Evolutionary conservation across 139 green algal genomes (phyloP).

Genomic region (Closterium sp.): DNA sequence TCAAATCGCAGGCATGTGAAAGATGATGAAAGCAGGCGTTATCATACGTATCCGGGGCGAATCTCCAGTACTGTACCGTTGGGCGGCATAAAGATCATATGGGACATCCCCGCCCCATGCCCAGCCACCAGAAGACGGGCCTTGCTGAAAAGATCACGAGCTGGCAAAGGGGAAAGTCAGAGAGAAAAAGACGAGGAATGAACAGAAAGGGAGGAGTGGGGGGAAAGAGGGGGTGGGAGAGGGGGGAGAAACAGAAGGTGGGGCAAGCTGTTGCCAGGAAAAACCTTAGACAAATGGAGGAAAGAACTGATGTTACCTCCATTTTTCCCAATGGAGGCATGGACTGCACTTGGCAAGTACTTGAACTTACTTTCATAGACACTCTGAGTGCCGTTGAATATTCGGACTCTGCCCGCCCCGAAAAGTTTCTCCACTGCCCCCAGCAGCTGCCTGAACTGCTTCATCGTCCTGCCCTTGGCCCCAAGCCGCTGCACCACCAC

Average conservation of each 20-base stretch:
- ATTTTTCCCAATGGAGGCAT: too few relatives aligned
- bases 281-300: too few relatives aligned
- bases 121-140: background rate
- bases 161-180: background rate
- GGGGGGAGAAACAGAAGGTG: too few relatives aligned
- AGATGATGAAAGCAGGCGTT: background rate
- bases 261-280: too few relatives aligned
- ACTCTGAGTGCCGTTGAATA: background rate
- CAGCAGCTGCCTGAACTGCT: background rate
- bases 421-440: background rate
- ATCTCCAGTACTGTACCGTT: conserved; percentile 4
- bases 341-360: too few relatives aligned
- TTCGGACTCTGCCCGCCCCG: background rate
- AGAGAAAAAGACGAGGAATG: too few relatives aligned
- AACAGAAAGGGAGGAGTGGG: too few relatives aligned
- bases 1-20: background rate
- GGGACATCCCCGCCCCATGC: background rate
- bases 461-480: background rate
- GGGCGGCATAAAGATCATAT: background rate
- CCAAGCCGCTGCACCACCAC: background rate
- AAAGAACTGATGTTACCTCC: too few relatives aligned
- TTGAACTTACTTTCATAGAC: background rate
- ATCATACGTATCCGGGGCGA: background rate
- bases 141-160: background rate
- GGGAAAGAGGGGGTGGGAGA: too few relatives aligned